These are phyloP conservation scores for Diaporthe citri DNA, from an alignment of 2,329 filamentous ascomycete genomes.

Conservation along the genomic window DNA sequence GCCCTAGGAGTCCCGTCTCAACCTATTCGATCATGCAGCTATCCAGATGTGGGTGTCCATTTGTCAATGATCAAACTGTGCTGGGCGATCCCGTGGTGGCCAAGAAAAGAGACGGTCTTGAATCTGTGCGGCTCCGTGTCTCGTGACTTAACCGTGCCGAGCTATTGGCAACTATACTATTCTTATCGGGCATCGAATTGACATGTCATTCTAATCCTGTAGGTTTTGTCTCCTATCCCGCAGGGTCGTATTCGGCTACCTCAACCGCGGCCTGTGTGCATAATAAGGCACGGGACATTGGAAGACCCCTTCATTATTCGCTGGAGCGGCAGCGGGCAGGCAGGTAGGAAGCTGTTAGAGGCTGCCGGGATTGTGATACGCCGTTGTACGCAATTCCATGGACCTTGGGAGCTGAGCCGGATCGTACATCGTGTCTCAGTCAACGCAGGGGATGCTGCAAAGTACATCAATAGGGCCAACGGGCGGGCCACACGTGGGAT, in stretches of 20 bases:
- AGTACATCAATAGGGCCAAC: constrained; percentile 31
- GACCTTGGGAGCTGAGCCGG: constrained; percentile 13
- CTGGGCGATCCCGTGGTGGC: neutral
- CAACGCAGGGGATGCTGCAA: constrained; percentile 31
- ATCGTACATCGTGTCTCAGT: constrained; percentile 38
- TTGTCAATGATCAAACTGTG: neutral
- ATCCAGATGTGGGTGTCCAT: neutral
- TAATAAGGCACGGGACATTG: neutral
- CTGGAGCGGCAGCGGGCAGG: neutral
- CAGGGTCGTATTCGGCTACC: constrained; percentile 18
- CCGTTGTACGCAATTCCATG: neutral
- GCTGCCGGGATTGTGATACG: neutral
- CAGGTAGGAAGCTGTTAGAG: neutral
- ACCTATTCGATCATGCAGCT: constrained; percentile 4
- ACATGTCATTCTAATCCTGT: neutral
- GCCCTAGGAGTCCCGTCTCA: neutral
- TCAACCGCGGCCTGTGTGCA: neutral
- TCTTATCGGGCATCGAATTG: neutral
- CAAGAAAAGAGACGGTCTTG: neutral
- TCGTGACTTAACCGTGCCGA: neutral
- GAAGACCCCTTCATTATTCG: neutral
- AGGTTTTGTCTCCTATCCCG: neutral
- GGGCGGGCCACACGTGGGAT: constrained; percentile 38
- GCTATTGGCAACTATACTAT: constrained; percentile 16
- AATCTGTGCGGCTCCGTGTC: neutral